Percentiles rank a stretch among this genome's conserved stretches.
Conservation (phyloP, 2,329 filamentous ascomycete genomes). For the Orbilia brochopaga region DNA sequence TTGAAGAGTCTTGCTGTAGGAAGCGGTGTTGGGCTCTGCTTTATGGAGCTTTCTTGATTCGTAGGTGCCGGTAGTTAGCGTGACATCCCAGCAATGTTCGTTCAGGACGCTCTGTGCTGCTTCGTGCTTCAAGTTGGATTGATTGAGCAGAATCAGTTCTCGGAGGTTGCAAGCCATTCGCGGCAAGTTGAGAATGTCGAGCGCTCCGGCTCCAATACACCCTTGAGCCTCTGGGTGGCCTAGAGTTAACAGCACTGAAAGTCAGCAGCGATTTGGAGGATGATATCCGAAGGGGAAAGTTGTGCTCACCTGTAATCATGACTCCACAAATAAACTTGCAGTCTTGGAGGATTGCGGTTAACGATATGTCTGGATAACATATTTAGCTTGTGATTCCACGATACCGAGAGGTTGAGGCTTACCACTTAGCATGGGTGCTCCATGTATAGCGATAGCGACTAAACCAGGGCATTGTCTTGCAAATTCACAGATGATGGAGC, state of each 20-base stretch:
- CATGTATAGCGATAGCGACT: not conserved
- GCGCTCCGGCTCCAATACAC: not conserved
- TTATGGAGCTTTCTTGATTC: not conserved
- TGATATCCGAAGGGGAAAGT: too few species aligned
- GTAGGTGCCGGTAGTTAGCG: not conserved
- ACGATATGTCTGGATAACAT: not conserved
- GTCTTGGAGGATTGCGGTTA: not conserved
- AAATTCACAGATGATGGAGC: not conserved
- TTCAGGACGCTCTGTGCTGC: not conserved
- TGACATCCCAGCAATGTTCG: not conserved
- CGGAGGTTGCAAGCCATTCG: constrained; percentile 10
- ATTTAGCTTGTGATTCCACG: not conserved
- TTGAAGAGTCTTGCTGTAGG: not conserved
- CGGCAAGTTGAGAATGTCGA: not conserved
- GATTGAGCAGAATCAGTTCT: constrained; percentile 12
- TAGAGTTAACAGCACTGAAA: too few species aligned
- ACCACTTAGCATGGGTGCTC: not conserved
- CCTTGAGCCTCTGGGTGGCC: not conserved
- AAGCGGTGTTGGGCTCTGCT: not conserved
- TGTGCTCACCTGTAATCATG: not conserved
- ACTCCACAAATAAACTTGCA: not conserved
- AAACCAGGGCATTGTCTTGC: not conserved
- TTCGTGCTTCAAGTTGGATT: not conserved
- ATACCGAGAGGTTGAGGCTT: not conserved
- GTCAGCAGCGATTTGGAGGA: too few species aligned